phyloP scores from a whole-genome alignment of 306 rosid species.

The Cicer bijugum region DNA sequence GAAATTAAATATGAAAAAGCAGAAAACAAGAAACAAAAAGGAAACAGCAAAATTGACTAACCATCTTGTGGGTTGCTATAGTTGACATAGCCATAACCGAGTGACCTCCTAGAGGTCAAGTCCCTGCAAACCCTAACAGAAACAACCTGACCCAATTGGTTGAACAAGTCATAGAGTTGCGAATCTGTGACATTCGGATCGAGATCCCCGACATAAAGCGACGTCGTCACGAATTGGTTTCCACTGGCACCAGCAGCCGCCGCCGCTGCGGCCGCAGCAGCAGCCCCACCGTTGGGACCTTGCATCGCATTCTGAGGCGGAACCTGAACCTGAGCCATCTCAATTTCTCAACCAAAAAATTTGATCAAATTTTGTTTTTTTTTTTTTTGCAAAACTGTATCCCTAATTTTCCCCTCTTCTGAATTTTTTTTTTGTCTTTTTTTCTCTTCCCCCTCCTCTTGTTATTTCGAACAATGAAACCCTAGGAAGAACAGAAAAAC shows the following conservation, averaged over 20 bases:
- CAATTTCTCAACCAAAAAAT: conserved; percentile 27
- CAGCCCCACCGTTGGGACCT: conserved; percentile 57
- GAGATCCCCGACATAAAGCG: conserved; percentile 96
- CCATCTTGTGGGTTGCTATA: conserved; percentile 81
- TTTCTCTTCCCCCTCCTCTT: conserved; percentile 95
- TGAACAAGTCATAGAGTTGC: conserved; percentile 90
- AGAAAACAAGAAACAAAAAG: neutral
- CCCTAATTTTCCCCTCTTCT: conserved; percentile 1
- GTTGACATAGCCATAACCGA: conserved; percentile 96
- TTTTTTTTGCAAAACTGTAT: neutral
- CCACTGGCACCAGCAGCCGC: conserved; percentile 48
- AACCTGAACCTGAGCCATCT: conserved; percentile 89
- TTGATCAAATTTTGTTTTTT: neutral
- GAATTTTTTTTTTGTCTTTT: conserved; percentile 12
- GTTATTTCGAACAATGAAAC: conserved; percentile 57
- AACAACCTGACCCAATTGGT: conserved; percentile 88
- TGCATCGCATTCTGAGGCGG: conserved; percentile 72
- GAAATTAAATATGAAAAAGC: neutral
- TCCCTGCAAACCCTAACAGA: conserved; percentile 99
- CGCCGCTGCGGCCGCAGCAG: conserved; percentile 28
- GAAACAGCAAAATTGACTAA: conserved; percentile 46
- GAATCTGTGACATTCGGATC: conserved; percentile 80
- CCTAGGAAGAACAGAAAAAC: conserved; percentile 57
- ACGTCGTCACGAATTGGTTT: conserved; percentile 76
- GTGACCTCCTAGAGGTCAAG: conserved; percentile 80